Evolutionary conservation across 2,329 filamentous ascomycete genomes (phyloP), one percentile per base, ranked within the genome.

Genomic region (Atkinsonella texensis): DNA sequence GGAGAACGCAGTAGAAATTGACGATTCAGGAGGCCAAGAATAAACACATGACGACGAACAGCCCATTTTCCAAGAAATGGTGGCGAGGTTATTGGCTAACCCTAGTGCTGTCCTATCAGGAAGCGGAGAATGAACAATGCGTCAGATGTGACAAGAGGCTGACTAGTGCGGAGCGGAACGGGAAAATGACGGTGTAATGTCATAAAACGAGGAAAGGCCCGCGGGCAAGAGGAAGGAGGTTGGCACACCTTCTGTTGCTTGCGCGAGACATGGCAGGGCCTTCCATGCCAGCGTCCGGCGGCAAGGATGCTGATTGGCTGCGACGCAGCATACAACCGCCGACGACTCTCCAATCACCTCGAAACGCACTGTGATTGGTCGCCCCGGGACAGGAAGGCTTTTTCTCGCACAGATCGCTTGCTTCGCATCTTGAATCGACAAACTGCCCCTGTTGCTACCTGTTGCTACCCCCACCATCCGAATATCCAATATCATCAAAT

Each of bases 301-400:
- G 58, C 52, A 58, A 59, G 59, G 40, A 45, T 46, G 50, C 51
- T 64, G 53, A 70, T 71, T 70, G 68, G 68, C 53, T 54, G 31
- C 43, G 49, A 48, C 48, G 42, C 51, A 42, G 49, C 54, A 58
- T 66, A 60, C 71, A 72, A 63, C 70, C 70, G 70, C 70, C 68
- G 63, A 64, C 60, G 46, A 51, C 51, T 58, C 58, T 41, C 64
- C 58, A 65, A 63, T 63, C 58, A 62, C 58, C 47, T 50, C 53
- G 17, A 52, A 43, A 39, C 50, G 40, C 45, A 51, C 39, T 23
- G 40, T 46, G 46, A 39, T 46, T 48, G 35, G 38, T 20, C 28
- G 28, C 13, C 46, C 13, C 15, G 28, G 28, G 7, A 28, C 28
- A 7, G 28, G 7, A 28, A 1, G 28, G 28, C 28, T 28, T 28